phyloP scores from a whole-genome alignment of 345 rosid species.

The Hibiscus tridactylites region DNA sequence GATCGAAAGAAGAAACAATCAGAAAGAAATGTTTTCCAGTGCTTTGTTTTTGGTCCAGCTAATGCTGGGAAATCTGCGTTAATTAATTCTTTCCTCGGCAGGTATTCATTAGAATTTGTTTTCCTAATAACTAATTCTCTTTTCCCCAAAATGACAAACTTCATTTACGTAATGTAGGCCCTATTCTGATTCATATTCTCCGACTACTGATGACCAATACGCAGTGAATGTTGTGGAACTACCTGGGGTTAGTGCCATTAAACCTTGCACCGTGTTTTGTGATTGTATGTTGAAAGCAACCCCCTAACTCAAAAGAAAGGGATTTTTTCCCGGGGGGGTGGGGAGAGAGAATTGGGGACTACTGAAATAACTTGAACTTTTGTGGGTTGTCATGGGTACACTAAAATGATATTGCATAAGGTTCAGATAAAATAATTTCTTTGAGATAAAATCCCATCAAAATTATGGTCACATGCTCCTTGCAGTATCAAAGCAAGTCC shows the following conservation, averaged over 20 bases:
- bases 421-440: neutral
- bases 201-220: conserved; percentile 41
- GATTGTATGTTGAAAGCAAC: neutral
- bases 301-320: neutral
- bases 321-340: too few species aligned
- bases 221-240: conserved; percentile 73
- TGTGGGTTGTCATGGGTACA: neutral
- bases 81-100: conserved; percentile 61
- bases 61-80: conserved; percentile 70
- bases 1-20: conserved; percentile 66
- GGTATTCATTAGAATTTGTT: conserved; percentile 31
- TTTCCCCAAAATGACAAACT: neutral
- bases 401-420: neutral
- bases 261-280: neutral
- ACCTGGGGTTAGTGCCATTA: conserved; percentile 50
- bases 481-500: neutral
- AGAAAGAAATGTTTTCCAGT: conserved; percentile 69
- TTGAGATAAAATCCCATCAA: neutral
- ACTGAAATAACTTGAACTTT: too few species aligned
- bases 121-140: neutral
- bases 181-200: conserved; percentile 37
- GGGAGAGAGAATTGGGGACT: too few species aligned
- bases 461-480: neutral
- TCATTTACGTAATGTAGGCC: conserved; percentile 36
- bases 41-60: conserved; percentile 79